Conservation (phyloP, 345 rosid genomes). For the Eucalyptus curtisii region DNA sequence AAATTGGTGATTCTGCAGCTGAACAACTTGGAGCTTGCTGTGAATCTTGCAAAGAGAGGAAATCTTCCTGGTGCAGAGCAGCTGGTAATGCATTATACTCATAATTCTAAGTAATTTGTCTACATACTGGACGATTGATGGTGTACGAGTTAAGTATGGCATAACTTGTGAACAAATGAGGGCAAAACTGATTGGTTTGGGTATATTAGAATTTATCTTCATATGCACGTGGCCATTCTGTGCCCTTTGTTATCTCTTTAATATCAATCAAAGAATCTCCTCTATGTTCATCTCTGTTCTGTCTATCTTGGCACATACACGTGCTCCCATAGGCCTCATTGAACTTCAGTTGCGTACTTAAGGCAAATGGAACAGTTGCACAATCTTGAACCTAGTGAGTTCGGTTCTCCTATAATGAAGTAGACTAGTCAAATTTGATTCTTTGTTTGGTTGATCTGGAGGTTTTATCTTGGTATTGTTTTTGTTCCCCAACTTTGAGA, state of each 20-base stretch:
- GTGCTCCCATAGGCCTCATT: neutral
- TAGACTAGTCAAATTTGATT: neutral
- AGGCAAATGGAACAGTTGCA: neutral
- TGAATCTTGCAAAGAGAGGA: conserved; percentile 97
- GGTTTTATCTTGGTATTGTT: neutral
- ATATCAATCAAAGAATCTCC: neutral
- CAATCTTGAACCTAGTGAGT: neutral
- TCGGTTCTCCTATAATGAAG: neutral
- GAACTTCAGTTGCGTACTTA: neutral
- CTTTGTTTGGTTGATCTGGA: neutral
- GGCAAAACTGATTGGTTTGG: neutral
- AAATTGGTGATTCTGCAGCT: conserved; percentile 32
- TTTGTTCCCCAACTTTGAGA: neutral
- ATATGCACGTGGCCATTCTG: neutral
- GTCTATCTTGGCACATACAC: neutral
- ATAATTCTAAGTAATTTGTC: neutral
- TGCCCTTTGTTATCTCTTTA: neutral
- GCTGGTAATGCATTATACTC: conserved; percentile 37
- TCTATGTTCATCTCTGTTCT: neutral
- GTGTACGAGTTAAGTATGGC: neutral
- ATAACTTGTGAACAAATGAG: neutral
- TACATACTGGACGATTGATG: neutral
- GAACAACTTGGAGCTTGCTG: conserved; percentile 97
- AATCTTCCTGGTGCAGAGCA: conserved; percentile 99
- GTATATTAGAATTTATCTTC: neutral